Base-by-base conservation (phyloP, 768 basidiomycete genomes). In the Tylopilus subfusipes region DNA sequence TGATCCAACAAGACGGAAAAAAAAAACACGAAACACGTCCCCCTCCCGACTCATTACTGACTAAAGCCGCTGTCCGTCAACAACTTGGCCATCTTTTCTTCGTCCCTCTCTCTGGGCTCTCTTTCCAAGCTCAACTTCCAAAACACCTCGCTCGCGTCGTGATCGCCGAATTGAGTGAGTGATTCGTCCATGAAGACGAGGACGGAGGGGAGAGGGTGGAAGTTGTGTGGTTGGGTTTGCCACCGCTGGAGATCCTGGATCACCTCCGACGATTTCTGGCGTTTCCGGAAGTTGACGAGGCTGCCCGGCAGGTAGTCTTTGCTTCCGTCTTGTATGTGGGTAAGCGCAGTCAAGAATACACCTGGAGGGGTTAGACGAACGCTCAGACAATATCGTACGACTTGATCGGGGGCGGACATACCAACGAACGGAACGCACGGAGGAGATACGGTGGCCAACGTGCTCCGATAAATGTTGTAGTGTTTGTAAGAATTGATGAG, bases 351-450 rank as follows among this genome's bases (percentile, higher is more conserved):
- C 46, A 84, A 66, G 63, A 82, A 84, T 18, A 84, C 80, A 22
- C 82, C 82, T 83, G n/a, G 1, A 29, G 1, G 10, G 9, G 11
- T n/a, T 30, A 30, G 5, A 40, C 0, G 12, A 29, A 8, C 7
- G 22, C n/a, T 67, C 31, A 64, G 59, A 48, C n/a, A 21, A 51
- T n/a, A 13, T 13, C n/a, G 16, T 12, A 11, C 7, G 10, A 1
- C 5, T 52, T 10, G 12, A 25, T 14, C 8, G 14, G 16, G 8
- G 1, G 29, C 6, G 12, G 27, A 63, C 80, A 29, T 62, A 85
- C 85, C 86, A 16, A 88, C 74, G 71, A 88, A 88, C 4, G 86
- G 86, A 10, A 88, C 81, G 52, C 85, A 86, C 38, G 86, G 86
- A 11, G 84, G 82, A 19, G 77, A 74, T 19, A 84, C 77, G 18